Conservation (phyloP, 1,284 basidiomycete genomes). For the Trichosporon inkin region DNA sequence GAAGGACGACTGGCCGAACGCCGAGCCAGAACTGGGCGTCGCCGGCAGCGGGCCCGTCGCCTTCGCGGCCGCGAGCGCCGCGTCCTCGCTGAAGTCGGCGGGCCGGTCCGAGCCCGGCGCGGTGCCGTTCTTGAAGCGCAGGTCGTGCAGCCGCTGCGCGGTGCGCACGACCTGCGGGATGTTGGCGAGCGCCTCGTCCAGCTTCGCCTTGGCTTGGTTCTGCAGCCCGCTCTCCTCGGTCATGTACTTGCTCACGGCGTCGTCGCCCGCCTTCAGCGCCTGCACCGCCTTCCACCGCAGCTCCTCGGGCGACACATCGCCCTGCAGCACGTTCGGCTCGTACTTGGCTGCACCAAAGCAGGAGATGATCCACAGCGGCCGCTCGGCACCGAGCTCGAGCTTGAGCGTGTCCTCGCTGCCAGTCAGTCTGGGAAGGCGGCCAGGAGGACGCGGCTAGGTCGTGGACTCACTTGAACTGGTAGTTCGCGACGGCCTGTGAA, state of each 20-base stretch:
- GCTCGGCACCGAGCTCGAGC: conserved; percentile 37
- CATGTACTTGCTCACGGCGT: conserved; percentile 24
- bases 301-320: conserved; percentile 77
- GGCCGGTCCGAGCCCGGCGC: conserved; percentile 28
- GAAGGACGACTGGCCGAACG: conserved; percentile 6
- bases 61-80: conserved; percentile 17
- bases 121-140: conserved; percentile 28
- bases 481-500: conserved; percentile 19
- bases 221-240: conserved; percentile 35
- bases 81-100: conserved; percentile 33
- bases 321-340: conserved; percentile 65
- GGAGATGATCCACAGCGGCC: conserved; percentile 74
- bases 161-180: conserved; percentile 22
- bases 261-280: conserved; percentile 45
- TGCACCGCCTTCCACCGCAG: conserved; percentile 64
- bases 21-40: background rate
- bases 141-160: conserved; percentile 42
- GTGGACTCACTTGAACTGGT: conserved; percentile 41
- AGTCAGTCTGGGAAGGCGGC: background rate
- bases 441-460: no score
- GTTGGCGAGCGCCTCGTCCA: conserved; percentile 32
- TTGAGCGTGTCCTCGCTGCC: conserved; percentile 36
- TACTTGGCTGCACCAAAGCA: conserved; percentile 69
- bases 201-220: conserved; percentile 26
- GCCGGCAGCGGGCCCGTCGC: background rate